Conservation (phyloP, 1,284 basidiomycete species). For the Fomes fomentarius region DNA sequence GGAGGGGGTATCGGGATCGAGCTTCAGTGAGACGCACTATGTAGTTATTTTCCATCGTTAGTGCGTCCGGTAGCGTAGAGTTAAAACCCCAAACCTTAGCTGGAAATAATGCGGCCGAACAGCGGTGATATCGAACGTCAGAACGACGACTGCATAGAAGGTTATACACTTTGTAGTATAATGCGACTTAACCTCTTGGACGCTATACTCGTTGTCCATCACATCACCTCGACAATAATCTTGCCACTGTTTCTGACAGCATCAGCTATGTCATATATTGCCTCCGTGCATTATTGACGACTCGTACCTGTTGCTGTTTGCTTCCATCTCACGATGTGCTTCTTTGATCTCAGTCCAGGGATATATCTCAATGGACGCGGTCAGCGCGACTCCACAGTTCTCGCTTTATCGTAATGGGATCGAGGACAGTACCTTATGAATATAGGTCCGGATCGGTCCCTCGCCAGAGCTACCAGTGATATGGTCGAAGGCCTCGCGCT, state of each 20-base stretch:
- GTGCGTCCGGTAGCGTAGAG: too few relatives aligned
- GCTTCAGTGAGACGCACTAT: too few relatives aligned
- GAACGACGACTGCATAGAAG: too few relatives aligned
- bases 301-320: slow-evolving; percentile 70
- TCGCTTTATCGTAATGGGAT: slow-evolving; percentile 2
- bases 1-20: too few relatives aligned
- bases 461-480: slow-evolving; percentile 60
- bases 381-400: neutral
- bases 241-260: slow-evolving; percentile 44
- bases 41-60: too few relatives aligned
- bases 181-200: too few relatives aligned
- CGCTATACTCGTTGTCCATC: neutral
- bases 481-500: slow-evolving; percentile 54
- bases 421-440: slow-evolving; percentile 65
- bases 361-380: slow-evolving; percentile 57
- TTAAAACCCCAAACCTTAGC: too few relatives aligned
- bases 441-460: slow-evolving; percentile 71
- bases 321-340: slow-evolving; percentile 89
- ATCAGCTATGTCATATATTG: neutral
- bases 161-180: too few relatives aligned
- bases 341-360: slow-evolving; percentile 83
- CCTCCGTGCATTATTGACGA: neutral
- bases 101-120: too few relatives aligned
- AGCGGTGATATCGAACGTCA: too few relatives aligned
- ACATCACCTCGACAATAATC: slow-evolving; percentile 41